These are phyloP conservation scores for Hanseniaspora singularis DNA, from an alignment of 805 yeast genomes.

Conservation along the genomic window DNA sequence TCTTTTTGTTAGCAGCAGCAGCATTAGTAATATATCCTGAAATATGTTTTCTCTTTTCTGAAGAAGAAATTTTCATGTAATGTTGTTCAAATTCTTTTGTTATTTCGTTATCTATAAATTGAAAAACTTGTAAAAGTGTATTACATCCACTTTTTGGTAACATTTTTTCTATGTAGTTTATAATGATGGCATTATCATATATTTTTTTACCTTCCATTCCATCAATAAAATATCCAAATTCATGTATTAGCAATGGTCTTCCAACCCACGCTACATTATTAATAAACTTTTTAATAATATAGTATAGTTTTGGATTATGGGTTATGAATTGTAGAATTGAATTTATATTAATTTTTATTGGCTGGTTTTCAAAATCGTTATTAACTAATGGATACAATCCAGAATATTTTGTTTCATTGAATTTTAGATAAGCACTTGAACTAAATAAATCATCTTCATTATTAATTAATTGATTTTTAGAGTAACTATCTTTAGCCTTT, in stretches of 20 bases:
- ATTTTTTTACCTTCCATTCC: background rate
- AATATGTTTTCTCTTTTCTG: constrained; percentile 1
- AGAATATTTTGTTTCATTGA: constrained; percentile 12
- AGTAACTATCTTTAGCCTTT: background rate
- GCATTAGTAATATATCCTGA: constrained; percentile 2
- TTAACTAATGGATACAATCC: background rate
- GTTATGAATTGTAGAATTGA: constrained; percentile 4
- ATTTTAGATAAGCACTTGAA: background rate
- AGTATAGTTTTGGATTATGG: background rate
- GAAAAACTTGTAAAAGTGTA: background rate
- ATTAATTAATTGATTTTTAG: background rate
- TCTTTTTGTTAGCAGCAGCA: constrained; percentile 8
- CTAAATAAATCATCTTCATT: background rate
- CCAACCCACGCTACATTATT: constrained; percentile 8
- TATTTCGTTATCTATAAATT: background rate
- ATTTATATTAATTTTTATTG: background rate
- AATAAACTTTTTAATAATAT: constrained; percentile 1
- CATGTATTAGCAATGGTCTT: constrained; percentile 47
- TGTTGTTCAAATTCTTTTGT: background rate
- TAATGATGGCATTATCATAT: background rate
- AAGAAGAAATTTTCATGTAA: background rate
- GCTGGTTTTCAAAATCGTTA: background rate
- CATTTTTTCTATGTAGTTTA: background rate
- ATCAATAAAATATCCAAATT: constrained; percentile 79
- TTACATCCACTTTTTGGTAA: background rate